phyloP scores from a whole-genome alignment of 1,139 yeast species.

The Kodamaea fungicola region DNA sequence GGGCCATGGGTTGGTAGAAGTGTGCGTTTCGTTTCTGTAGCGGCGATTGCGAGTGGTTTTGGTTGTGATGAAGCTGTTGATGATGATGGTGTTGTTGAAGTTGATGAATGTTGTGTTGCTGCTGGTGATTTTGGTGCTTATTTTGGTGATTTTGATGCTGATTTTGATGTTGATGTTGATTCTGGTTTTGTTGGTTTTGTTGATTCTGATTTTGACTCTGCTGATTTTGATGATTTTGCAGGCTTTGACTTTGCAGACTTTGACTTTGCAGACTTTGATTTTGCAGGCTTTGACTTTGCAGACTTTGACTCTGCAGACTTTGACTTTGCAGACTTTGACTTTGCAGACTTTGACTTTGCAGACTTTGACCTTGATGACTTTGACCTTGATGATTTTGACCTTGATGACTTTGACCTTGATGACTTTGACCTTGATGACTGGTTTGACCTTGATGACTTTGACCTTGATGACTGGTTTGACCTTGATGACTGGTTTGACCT shows the following conservation, averaged over 20 bases:
- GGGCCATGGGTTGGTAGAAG: slow-evolving; percentile 14
- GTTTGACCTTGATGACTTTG: neutral
- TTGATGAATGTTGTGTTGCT: slow-evolving; percentile 1
- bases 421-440: neutral
- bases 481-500: neutral
- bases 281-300: slow-evolving; percentile 2
- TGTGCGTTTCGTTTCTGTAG: neutral
- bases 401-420: neutral
- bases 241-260: slow-evolving; percentile 12
- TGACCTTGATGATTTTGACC: too few species aligned
- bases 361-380: neutral
- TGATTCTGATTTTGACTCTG: slow-evolving; percentile 8
- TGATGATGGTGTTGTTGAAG: slow-evolving; percentile 4
- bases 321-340: too few species aligned
- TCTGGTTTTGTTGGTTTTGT: slow-evolving; percentile 8
- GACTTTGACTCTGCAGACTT: slow-evolving; percentile 1
- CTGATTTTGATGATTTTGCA: slow-evolving; percentile 12
- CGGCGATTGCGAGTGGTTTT: slow-evolving; percentile 9
- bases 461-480: neutral
- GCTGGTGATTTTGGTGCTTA: slow-evolving; percentile 1
- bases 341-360: neutral
- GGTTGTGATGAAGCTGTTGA: slow-evolving; percentile 10
- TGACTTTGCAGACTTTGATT: slow-evolving; percentile 8
- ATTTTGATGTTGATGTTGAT: slow-evolving; percentile 5
- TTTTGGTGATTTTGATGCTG: slow-evolving; percentile 1